Evolutionary conservation across 2,329 filamentous ascomycete species (phyloP).

Genomic region (Coniella lustricola): DNA sequence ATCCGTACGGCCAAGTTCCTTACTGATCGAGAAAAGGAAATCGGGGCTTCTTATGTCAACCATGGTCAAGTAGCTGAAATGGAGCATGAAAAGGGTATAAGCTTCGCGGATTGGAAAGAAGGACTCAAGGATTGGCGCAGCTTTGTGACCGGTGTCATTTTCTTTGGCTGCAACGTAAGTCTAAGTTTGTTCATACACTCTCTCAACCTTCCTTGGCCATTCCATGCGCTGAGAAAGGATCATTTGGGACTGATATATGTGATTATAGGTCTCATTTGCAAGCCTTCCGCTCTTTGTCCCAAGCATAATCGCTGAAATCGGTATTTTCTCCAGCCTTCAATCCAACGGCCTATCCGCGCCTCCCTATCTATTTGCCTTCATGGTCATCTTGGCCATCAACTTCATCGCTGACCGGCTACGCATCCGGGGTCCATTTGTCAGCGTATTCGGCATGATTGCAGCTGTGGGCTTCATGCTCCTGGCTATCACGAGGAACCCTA

Average conservation of each 20-base stretch:
- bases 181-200: background rate
- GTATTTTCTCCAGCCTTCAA: constrained; percentile 26
- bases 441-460: constrained; percentile 26
- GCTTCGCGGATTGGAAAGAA: constrained; percentile 16
- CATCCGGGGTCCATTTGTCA: constrained; percentile 32
- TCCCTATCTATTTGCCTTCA: constrained; percentile 33
- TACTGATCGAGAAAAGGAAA: constrained; percentile 30
- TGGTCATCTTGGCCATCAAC: constrained; percentile 29
- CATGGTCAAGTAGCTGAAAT: constrained; percentile 19
- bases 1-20: constrained; percentile 19
- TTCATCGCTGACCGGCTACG: constrained; percentile 30
- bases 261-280: constrained; percentile 21
- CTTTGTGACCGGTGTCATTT: constrained; percentile 29
- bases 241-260: background rate
- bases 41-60: constrained; percentile 17
- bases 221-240: background rate
- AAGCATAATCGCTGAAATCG: constrained; percentile 28
- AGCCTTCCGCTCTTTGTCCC: constrained; percentile 27
- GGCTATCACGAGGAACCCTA: constrained; percentile 26
- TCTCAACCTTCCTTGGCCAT: too few relatives aligned
- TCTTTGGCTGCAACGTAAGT: constrained; percentile 24
- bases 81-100: constrained; percentile 16
- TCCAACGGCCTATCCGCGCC: constrained; percentile 32
- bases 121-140: constrained; percentile 21
- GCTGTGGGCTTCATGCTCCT: constrained; percentile 34